Base-by-base conservation (phyloP, 2,329 filamentous ascomycete species). In the Stagonosporopsis cucurbitacearum region DNA sequence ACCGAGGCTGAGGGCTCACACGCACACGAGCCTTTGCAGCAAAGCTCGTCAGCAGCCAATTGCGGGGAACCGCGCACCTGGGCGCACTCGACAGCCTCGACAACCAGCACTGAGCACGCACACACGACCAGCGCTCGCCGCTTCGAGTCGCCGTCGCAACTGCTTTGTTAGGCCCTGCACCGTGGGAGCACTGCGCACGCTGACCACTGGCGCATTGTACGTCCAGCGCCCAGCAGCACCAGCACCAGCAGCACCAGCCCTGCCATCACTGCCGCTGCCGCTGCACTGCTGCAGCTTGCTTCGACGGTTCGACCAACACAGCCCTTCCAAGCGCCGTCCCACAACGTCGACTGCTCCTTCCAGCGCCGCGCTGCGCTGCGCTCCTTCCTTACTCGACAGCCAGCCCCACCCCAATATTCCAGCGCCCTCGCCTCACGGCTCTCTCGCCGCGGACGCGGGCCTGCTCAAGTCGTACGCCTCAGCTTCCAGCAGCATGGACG, bases 401-500 rank as follows among this genome's bases (percentile, higher is more conserved):
- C 19, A 17, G 37, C 41, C 42, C 53, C 53, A 51, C 42, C 52
- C 30, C 46, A 41, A 42, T 15, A 28, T 33, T 32, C 28, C 50
- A 41, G 48, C 48, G 48, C 54, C 48, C 59, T 47, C 41, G 44
- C 44, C 28, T 53, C 30, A 50, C 53, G 36, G 53, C 43, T 25
- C 43, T 51, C 32, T 20, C 53, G 17, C 47, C 53, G 53, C 48
- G 53, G 36, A 51, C 42, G 47, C 47, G 53, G 53, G 53, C 53
- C 43, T 43, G 51, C 39, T 50, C 30, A 42, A 51, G 25, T 48
- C 43, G 25, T 42, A 55, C 60, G 48, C 51, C 22, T 26, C 22
- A 50, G 46, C 53, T 50, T 63, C 64, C 67, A 67, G 53, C 68
- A 70, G 66, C 64, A 75, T 74, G 73, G 70, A 65, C 64, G 65